Conservation (phyloP, 768 basidiomycete species). For the Kwoniella mangroviensis region DNA sequence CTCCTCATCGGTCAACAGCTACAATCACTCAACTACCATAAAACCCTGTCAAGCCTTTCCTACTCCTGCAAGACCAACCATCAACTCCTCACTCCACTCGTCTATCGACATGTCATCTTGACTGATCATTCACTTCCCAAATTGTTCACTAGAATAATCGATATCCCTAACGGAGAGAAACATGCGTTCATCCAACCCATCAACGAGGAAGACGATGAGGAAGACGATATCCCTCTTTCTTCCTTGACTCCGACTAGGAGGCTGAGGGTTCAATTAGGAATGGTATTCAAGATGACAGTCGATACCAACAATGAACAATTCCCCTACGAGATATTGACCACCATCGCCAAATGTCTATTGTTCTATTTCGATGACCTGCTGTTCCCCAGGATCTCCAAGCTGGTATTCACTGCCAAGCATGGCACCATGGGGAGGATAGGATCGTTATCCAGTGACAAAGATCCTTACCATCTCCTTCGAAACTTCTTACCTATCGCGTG, state of each 20-base stretch:
- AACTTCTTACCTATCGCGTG: conserved; percentile 14
- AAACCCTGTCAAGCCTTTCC: conserved; percentile 4
- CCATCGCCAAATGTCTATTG: not conserved
- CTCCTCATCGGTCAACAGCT: not conserved
- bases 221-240: not conserved
- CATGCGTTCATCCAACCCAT: conserved; percentile 8
- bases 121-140: conserved; percentile 3
- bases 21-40: not conserved
- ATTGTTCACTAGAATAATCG: not conserved
- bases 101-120: conserved; percentile 19
- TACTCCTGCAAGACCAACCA: conserved; percentile 4
- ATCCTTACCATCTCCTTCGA: not conserved
- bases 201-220: not conserved
- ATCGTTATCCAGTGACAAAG: not conserved
- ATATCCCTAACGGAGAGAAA: conserved; percentile 2
- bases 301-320: conserved; percentile 6
- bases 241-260: not conserved
- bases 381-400: conserved; percentile 2
- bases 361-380: not conserved
- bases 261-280: conserved; percentile 1
- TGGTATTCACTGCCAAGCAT: conserved; percentile 10
- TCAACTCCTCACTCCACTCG: conserved; percentile 11
- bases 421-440: not conserved
- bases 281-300: conserved; percentile 10
- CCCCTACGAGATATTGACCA: not conserved